Base-by-base conservation (phyloP, 2,329 filamentous ascomycete genomes). In the Fusarium paranaense region DNA sequence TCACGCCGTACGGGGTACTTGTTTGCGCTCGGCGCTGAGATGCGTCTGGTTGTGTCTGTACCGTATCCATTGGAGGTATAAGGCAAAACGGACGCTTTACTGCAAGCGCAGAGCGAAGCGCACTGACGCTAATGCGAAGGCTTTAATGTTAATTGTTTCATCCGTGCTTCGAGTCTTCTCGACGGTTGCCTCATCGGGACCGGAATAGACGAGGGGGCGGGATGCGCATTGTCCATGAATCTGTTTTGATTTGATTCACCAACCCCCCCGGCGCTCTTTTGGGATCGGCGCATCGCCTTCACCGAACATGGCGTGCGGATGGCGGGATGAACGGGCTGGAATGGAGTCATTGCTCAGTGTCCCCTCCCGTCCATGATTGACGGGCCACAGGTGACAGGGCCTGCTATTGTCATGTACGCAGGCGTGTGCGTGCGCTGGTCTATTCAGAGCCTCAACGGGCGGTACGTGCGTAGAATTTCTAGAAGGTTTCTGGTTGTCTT, bases 131-230 rank as follows among this genome's bases (percentile, higher is more conserved):
- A 75, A 57, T 40, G 54, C 64, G 50, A 50, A 66, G 67, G 67
- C 67, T 66, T 70, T 67, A 75, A 70, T 73, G 66, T 70, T 66
- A 72, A 67, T 70, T 71, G 76, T 78, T 78, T 78, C 76, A 78
- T 69, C 70, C 45, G 62, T 75, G 75, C 71, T 68, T 67, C 63
- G 62, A 70, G 63, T 69, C 40, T 69, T 62, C 54, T 47, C 64
- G 70, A 64, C 59, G 54, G 65, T 66, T 70, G 63, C 68, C 75
- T 68, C 54, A 57, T 72, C 59, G 60, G 70, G 72, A 76, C 70
- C 63, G 70, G 66, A 69, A 75, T 54, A 71, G 64, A 65, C 58
- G 63, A 67, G 52, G 64, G 62, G 67, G 60, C 62, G 66, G 47
- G 52, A 62, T 68, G 72, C 62, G 72, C 66, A 73, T 67, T 71